Conservation (phyloP, 345 rosid species). For the Dipteronia sinensis region DNA sequence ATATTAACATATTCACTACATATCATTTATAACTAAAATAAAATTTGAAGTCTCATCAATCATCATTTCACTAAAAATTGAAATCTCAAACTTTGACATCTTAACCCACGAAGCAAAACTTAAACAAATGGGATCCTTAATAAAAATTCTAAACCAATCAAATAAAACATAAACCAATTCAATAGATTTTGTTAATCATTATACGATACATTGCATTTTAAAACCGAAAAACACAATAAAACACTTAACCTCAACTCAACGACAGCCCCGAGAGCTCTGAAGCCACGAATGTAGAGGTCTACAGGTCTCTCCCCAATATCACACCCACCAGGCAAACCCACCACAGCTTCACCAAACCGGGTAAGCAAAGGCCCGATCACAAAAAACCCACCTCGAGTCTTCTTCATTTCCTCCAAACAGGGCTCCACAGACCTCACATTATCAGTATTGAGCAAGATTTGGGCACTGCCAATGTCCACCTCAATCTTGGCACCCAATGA, state of each 20-base stretch:
- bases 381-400: conserved; percentile 37
- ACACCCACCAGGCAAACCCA: conserved; percentile 43
- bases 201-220: neutral
- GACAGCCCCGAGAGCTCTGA: conserved; percentile 37
- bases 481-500: conserved; percentile 33
- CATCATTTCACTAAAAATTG: no score
- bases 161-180: neutral
- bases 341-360: conserved; percentile 36
- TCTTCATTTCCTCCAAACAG: conserved; percentile 28
- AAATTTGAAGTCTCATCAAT: no score
- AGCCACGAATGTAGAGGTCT: conserved; percentile 33
- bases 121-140: no score
- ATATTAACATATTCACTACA: no score
- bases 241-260: conserved; percentile 23
- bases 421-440: conserved; percentile 20
- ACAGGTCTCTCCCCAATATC: conserved; percentile 41
- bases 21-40: no score
- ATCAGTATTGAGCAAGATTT: conserved; percentile 19
- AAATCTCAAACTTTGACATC: no score
- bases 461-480: neutral
- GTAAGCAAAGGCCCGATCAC: conserved; percentile 35
- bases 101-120: no score
- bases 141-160: no score
- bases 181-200: neutral
- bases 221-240: neutral